Evolutionary conservation across 2,329 filamentous ascomycete genomes (phyloP).

Genomic region (Nothomitra cinnamomea): DNA sequence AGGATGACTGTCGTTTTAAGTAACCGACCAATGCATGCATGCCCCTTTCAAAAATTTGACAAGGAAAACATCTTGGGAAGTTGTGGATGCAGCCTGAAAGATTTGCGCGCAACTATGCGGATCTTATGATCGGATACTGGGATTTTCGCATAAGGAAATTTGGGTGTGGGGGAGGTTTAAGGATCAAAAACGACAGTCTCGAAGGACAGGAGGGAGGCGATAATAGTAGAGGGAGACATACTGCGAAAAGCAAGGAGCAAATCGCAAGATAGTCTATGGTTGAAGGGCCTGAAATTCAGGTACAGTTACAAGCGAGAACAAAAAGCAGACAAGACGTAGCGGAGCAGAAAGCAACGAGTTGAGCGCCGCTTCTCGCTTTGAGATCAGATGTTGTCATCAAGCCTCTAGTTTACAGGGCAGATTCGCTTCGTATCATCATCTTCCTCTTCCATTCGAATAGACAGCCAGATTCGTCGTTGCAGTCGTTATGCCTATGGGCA

Average conservation of each 20-base stretch:
- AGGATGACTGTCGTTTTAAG: too few species aligned
- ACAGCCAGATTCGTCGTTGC: slow-evolving; percentile 4
- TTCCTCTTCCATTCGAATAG: slow-evolving; percentile 1
- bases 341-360: not conserved
- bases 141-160: too few species aligned
- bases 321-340: not conserved
- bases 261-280: slow-evolving; percentile 1
- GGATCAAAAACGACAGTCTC: not conserved
- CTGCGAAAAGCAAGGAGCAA: slow-evolving; percentile 1
- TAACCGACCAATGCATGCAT: too few species aligned
- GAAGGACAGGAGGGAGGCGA: too few species aligned
- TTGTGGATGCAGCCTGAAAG: too few species aligned
- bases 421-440: not conserved
- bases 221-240: not conserved
- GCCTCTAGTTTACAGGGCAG: slow-evolving; percentile 5
- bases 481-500: slow-evolving; percentile 4
- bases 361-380: not conserved
- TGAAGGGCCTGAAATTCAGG: not conserved
- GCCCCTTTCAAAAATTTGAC: too few species aligned
- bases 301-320: slow-evolving; percentile 4
- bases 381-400: slow-evolving; percentile 1
- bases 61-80: too few species aligned
- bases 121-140: too few species aligned
- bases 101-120: too few species aligned
- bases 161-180: not conserved